Conservation (phyloP, 495 filamentous ascomycete genomes). For the Astrothelium subdiscretum region DNA sequence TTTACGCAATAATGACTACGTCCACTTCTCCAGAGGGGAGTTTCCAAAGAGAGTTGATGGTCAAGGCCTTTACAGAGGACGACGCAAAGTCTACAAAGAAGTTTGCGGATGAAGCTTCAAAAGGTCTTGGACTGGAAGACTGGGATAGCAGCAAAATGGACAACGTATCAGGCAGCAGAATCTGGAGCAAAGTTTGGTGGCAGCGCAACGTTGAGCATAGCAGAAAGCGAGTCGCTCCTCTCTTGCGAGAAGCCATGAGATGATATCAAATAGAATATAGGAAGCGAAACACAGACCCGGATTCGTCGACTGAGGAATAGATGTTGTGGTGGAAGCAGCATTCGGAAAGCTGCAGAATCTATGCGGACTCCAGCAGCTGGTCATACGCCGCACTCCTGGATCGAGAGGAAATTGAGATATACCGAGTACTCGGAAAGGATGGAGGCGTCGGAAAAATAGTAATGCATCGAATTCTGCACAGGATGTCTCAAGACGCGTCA, state of each 20-base stretch:
- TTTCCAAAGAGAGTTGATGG: conserved; percentile 63
- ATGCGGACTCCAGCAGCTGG: background rate
- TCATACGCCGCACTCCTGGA: background rate
- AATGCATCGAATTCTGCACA: background rate
- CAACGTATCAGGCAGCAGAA: conserved; percentile 2
- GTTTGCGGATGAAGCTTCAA: conserved; percentile 40
- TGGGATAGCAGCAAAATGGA: conserved; percentile 32
- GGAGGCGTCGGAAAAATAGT: background rate
- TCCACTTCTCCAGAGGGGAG: conserved; percentile 37
- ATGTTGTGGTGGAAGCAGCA: background rate
- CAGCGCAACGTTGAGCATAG: conserved; percentile 59
- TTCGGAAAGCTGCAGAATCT: background rate
- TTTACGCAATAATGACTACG: conserved; percentile 70
- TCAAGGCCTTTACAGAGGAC: conserved; percentile 44
- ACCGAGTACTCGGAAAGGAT: background rate
- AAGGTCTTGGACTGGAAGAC: conserved; percentile 44
- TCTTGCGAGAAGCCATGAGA: conserved; percentile 57
- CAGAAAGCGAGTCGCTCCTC: conserved; percentile 80
- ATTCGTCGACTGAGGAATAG: background rate
- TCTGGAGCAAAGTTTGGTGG: conserved; percentile 26
- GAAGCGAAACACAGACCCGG: background rate
- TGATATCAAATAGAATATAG: background rate
- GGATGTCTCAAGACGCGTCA: background rate
- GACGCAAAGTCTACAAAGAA: conserved; percentile 36
- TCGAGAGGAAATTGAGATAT: background rate